Base-by-base conservation (phyloP, 2,329 filamentous ascomycete genomes). In the Fragosphaeria purpurea region DNA sequence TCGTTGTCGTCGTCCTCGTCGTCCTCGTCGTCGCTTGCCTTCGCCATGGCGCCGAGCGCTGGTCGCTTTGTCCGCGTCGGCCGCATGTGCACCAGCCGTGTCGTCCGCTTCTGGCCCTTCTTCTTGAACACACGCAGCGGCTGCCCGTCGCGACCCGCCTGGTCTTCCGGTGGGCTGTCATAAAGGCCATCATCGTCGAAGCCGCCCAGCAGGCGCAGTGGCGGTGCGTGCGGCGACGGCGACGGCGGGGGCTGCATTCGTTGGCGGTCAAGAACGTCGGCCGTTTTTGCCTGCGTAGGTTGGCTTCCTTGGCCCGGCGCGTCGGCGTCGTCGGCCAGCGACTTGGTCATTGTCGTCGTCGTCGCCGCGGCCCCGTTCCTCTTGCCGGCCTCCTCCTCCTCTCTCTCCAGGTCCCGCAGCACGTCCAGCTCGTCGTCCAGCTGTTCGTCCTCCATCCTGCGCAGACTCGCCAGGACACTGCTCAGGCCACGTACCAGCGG, bases 101-200 rank as follows among this genome's bases (percentile, higher is more conserved):
- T 91, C 50, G 86, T 88, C 54, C 87, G 75, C 71, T 93, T 93
- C 63, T 86, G 77, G 0, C 86, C 86, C 70, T 86, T 87, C 76
- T 93, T 93, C 73, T 90, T 91, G 71, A 77, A 91, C 1, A 79
- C 66, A 49, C 74, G 78, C 39, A 81, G 63, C 3, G 81, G 81
- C 55, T 77, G 72, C 2, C 80, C 80, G 58, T 80, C 68, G n/a
- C 70, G 71, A 7, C 45, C 48, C 4, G 63, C 61, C 0, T 70
- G 67, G 2, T 76, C 74, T n/a, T 77, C 74, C 4, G 68, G 69
- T 1, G 68, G 66, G 54, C 75, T 77, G 61, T 83, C 80, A 59
- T 79, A 77, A 53, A 72, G 59, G 7, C 60, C 72, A 58, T 83
- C 81, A 51, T 85, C 79, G 51, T 85, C 82, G 46, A 84, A 85